Evolutionary conservation across 2,329 filamentous ascomycete genomes (phyloP).

Genomic region (Fusarium praegraminearum): DNA sequence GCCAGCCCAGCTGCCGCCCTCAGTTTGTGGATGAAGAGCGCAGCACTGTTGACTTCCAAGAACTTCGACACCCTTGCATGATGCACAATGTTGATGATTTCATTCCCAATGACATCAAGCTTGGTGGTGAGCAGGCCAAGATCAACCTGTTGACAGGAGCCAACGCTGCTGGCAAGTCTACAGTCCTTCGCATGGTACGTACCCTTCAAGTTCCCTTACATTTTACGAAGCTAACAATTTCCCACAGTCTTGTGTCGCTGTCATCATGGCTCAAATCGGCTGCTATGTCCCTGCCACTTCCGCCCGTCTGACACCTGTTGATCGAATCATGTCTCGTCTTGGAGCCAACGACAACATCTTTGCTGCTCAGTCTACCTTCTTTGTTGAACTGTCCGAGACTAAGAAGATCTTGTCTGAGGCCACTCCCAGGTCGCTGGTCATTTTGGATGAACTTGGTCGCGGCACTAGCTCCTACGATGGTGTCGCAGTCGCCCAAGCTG

Average conservation of each 20-base stretch:
- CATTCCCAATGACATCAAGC: constrained; percentile 91
- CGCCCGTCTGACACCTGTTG: constrained; percentile 87
- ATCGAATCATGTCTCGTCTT: constrained; percentile 98
- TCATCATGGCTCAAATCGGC: constrained; percentile 97
- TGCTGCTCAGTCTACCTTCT: constrained; percentile 96
- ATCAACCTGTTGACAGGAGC: constrained; percentile 94
- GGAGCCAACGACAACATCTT: constrained; percentile 99
- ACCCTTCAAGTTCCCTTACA: background rate
- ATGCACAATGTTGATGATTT: constrained; percentile 90
- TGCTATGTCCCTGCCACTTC: constrained; percentile 89
- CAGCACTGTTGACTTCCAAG: constrained; percentile 89
- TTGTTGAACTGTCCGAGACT: constrained; percentile 95
- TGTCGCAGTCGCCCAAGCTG: constrained; percentile 94
- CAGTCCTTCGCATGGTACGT: constrained; percentile 89
- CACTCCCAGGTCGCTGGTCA: constrained; percentile 92
- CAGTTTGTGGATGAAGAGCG: constrained; percentile 87
- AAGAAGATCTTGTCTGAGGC: constrained; percentile 98
- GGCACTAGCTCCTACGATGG: constrained; percentile 97
- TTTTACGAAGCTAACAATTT: constrained; percentile 26
- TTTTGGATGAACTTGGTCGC: constrained; percentile 94
- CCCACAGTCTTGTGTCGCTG: constrained; percentile 85
- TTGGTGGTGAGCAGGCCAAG: constrained; percentile 84
- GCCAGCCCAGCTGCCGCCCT: constrained; percentile 88
- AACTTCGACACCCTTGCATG: constrained; percentile 96
- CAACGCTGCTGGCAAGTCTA: constrained; percentile 97